Percentiles rank a stretch among this genome's conserved stretches.
phyloP scores from a whole-genome alignment of 2,329 filamentous ascomycete species.

The Sordariomycetes sp. region DNA sequence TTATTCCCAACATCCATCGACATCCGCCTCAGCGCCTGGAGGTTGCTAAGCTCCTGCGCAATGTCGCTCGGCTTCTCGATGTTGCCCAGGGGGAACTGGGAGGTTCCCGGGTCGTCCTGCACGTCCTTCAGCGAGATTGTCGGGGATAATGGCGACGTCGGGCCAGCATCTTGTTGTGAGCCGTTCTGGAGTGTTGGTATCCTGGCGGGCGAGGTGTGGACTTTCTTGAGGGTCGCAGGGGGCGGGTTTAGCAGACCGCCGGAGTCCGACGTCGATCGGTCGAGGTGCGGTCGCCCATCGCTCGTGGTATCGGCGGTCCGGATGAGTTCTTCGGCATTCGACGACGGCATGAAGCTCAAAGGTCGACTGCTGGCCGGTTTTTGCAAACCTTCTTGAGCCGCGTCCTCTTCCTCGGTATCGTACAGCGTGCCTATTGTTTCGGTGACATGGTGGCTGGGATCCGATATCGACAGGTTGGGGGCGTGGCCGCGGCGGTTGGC shows the following conservation, averaged over 20 bases:
- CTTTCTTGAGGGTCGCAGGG: constrained; percentile 26
- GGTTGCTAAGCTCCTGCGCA: constrained; percentile 82
- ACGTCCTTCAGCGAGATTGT: constrained; percentile 42
- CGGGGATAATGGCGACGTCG: constrained; percentile 34
- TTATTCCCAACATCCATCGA: constrained; percentile 83
- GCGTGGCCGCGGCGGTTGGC: constrained; percentile 47
- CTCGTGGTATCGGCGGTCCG: constrained; percentile 14
- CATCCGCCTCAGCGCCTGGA: constrained; percentile 83
- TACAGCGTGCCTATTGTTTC: constrained; percentile 90
- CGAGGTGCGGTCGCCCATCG: constrained; percentile 28
- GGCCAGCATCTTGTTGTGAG: constrained; percentile 21
- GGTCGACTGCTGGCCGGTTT: constrained; percentile 36
- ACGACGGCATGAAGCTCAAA: constrained; percentile 54
- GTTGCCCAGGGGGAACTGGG: constrained; percentile 73
- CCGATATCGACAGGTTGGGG: constrained; percentile 58
- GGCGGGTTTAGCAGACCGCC: constrained; percentile 16
- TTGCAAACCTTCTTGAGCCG: constrained; percentile 31
- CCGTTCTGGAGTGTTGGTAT: constrained; percentile 27
- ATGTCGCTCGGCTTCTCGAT: constrained; percentile 84
- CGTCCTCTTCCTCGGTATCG: constrained; percentile 61
- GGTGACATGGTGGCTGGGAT: constrained; percentile 88
- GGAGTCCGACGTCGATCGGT: constrained; percentile 35
- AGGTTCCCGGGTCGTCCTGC: constrained; percentile 48
- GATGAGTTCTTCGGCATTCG: constrained; percentile 11
- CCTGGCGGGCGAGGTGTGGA: constrained; percentile 28